Conservation (phyloP, 345 rosid species). For the Salix arbutifolia region DNA sequence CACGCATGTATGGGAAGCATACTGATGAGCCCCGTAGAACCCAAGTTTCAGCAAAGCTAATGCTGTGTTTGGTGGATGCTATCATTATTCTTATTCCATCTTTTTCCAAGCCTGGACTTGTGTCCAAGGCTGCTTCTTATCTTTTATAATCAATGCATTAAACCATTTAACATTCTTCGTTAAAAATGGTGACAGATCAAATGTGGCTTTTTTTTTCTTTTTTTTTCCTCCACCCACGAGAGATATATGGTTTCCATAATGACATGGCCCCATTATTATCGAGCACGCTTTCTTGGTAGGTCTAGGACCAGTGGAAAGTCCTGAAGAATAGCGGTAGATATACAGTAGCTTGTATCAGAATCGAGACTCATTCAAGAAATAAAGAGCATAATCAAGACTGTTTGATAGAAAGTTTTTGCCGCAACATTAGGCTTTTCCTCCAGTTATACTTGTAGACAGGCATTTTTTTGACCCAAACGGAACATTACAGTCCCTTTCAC, state of each 20-base stretch:
- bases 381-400: neutral
- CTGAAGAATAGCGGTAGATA: neutral
- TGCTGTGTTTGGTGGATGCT: conserved; percentile 1
- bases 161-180: neutral
- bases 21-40: conserved; percentile 1
- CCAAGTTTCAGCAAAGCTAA: conserved; percentile 7
- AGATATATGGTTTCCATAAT: neutral
- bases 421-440: neutral
- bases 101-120: neutral
- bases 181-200: neutral
- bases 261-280: neutral
- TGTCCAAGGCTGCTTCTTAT: neutral
- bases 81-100: neutral
- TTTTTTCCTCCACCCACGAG: neutral
- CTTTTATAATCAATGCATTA: neutral
- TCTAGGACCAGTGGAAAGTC: neutral
- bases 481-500: neutral
- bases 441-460: neutral
- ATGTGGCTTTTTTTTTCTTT: neutral
- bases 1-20: neutral
- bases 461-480: neutral
- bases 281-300: neutral
- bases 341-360: neutral
- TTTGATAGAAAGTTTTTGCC: neutral
- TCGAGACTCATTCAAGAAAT: neutral